Evolutionary conservation across 495 filamentous ascomycete species (phyloP).

Genomic region (Glutinoglossum americanum): DNA sequence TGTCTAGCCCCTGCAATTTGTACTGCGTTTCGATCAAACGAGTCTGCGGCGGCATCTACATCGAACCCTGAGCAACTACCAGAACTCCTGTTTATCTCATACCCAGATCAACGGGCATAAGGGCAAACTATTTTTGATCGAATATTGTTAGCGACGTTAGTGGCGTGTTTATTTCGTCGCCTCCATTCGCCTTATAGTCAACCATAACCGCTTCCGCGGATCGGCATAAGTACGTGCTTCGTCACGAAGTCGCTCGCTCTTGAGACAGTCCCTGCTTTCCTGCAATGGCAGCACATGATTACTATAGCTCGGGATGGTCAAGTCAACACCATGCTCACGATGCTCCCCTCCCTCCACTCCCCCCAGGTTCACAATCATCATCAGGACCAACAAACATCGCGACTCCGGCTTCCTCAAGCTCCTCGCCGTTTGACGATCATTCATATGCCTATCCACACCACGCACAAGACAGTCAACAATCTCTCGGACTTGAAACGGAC

Average conservation of each 20-base stretch:
- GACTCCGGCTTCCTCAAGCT: background rate
- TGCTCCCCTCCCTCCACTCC: constrained; percentile 30
- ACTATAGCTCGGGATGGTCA: constrained; percentile 33
- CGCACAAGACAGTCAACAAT: constrained; percentile 24
- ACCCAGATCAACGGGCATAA: background rate
- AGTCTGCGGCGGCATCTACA: background rate
- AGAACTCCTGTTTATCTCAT: background rate
- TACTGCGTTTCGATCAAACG: background rate
- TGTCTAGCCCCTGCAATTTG: background rate
- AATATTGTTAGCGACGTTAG: background rate
- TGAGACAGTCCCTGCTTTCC: background rate
- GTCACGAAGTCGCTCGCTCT: background rate
- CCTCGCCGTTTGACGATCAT: constrained; percentile 2
- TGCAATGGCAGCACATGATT: constrained; percentile 67
- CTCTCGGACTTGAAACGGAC: constrained; percentile 26
- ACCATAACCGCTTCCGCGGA: background rate
- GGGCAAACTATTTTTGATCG: background rate
- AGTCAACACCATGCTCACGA: constrained; percentile 17
- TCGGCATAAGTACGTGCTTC: background rate
- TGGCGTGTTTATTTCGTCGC: background rate
- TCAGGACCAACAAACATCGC: background rate
- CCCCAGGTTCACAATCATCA: constrained; percentile 16
- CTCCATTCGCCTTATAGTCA: background rate
- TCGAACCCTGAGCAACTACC: background rate
- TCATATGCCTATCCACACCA: constrained; percentile 3